Percentiles rank a stretch among this genome's conserved stretches.
phyloP scores from a whole-genome alignment of 1,284 basidiomycete genomes.

The Afroboletus lepidellus region DNA sequence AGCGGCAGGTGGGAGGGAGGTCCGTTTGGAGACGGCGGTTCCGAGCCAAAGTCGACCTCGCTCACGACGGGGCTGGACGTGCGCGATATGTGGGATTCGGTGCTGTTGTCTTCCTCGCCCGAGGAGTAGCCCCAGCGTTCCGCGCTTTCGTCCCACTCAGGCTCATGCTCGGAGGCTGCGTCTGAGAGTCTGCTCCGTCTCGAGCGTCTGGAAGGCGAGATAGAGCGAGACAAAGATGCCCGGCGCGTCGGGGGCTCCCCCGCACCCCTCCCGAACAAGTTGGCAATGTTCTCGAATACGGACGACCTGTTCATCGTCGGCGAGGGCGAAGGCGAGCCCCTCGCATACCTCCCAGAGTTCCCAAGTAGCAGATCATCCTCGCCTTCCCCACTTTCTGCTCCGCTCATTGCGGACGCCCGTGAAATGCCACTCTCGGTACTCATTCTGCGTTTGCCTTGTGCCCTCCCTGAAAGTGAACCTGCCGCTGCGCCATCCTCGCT shows the following conservation, averaged over 20 bases:
- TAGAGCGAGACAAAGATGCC: constrained; percentile 54
- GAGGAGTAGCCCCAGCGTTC: constrained; percentile 82
- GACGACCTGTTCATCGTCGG: constrained; percentile 46
- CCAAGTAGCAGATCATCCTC: constrained; percentile 25
- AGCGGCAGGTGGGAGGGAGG: constrained; percentile 58
- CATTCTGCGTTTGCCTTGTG: constrained; percentile 38
- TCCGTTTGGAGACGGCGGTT: constrained; percentile 55
- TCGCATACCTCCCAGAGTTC: constrained; percentile 26
- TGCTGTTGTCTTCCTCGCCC: constrained; percentile 58
- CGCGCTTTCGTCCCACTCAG: constrained; percentile 51
- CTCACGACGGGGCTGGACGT: constrained; percentile 42
- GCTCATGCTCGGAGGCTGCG: constrained; percentile 55
- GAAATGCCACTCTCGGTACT: constrained; percentile 52
- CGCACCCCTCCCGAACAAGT: constrained; percentile 59
- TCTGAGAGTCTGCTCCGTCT: constrained; percentile 55
- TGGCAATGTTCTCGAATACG: constrained; percentile 67
- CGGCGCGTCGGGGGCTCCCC: constrained; percentile 45
- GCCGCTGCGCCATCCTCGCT: constrained; percentile 45
- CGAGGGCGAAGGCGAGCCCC: constrained; percentile 32
- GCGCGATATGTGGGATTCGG: constrained; percentile 33
- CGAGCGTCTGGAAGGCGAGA: constrained; percentile 51
- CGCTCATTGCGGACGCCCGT: constrained; percentile 30
- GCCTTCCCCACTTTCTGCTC: constrained; percentile 23
- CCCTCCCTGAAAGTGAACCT: constrained; percentile 29
- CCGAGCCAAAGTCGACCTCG: constrained; percentile 68